A percentile compares a stretch with the other conserved stretches of the same genome.
phyloP scores from a whole-genome alignment of 129 eudicot genomes.

The Oenanthe sinensis region DNA sequence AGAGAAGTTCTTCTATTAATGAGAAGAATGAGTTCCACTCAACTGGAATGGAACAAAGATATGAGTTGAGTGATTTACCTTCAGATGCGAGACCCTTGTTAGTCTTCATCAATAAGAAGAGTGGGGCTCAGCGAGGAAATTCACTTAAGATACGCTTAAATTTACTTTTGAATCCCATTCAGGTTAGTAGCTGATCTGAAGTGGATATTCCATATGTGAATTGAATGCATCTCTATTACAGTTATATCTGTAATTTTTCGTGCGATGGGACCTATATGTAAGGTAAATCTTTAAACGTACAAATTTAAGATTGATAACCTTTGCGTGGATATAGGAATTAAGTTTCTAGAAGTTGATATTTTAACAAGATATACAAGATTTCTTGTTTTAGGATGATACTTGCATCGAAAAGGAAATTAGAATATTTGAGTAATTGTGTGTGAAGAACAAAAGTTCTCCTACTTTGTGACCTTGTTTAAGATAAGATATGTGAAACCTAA shows the following conservation, averaged over 20 bases:
- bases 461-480: not conserved
- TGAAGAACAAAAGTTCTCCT: not conserved
- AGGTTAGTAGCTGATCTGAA: conserved; percentile 47
- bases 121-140: conserved; percentile 94
- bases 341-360: not conserved
- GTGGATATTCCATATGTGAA: not conserved
- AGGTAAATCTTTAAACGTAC: not conserved
- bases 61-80: conserved; percentile 76
- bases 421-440: not conserved
- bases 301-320: not conserved
- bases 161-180: conserved; percentile 86
- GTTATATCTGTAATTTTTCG: not conserved
- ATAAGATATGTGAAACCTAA: not conserved
- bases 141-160: conserved; percentile 82
- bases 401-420: not conserved
- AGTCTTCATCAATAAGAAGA: conserved; percentile 87
- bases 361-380: not conserved
- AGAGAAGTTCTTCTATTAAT: conserved; percentile 50
- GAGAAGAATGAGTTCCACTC: conserved; percentile 64
- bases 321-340: not conserved
- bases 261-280: not conserved
- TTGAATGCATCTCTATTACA: not conserved
- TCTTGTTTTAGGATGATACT: not conserved
- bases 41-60: conserved; percentile 51
- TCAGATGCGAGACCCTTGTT: conserved; percentile 91